A percentile compares a stretch with the other conserved stretches of the same genome.
phyloP scores from a whole-genome alignment of 345 rosid genomes.

The Cardamine chenopodiifolia region DNA sequence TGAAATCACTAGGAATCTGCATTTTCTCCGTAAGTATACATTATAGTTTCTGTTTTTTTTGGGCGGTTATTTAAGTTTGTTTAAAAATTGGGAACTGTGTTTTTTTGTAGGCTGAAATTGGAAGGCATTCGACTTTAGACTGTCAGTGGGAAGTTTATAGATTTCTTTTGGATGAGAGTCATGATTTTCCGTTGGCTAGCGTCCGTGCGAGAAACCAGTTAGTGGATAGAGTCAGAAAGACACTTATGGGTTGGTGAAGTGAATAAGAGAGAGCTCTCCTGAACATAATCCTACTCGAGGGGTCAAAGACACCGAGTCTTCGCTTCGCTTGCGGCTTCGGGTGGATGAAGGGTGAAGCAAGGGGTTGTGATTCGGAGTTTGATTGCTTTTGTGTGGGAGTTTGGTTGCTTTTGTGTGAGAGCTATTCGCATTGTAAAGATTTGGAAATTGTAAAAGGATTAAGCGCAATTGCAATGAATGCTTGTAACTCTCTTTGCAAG shows the following conservation, averaged over 20 bases:
- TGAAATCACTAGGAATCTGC: conserved; percentile 64
- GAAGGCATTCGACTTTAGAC: conserved; percentile 56
- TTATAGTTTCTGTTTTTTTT: background rate
- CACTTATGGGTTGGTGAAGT: conserved; percentile 76
- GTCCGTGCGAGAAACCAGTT: conserved; percentile 52
- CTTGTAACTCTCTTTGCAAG: conserved; percentile 25
- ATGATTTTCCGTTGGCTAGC: conserved; percentile 56
- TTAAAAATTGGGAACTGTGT: background rate
- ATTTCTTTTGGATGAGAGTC: conserved; percentile 66
- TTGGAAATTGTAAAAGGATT: conserved; percentile 16
- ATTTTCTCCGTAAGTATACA: conserved; percentile 59
- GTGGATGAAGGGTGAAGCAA: conserved; percentile 1
- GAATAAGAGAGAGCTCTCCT: background rate
- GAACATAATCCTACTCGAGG: background rate
- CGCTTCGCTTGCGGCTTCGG: background rate
- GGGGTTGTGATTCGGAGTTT: conserved; percentile 11
- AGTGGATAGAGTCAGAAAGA: conserved; percentile 62
- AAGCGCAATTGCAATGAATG: conserved; percentile 31
- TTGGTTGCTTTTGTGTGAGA: conserved; percentile 22
- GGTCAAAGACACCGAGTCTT: background rate
- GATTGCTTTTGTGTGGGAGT: conserved; percentile 23
- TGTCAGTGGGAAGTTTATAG: conserved; percentile 84
- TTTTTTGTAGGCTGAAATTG: conserved; percentile 63
- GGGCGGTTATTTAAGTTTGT: background rate
- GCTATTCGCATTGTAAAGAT: conserved; percentile 24